Percentiles rank a stretch among this genome's conserved stretches.
phyloP scores from a whole-genome alignment of 2,329 filamentous ascomycete species.

The Orbilia javanica region DNA sequence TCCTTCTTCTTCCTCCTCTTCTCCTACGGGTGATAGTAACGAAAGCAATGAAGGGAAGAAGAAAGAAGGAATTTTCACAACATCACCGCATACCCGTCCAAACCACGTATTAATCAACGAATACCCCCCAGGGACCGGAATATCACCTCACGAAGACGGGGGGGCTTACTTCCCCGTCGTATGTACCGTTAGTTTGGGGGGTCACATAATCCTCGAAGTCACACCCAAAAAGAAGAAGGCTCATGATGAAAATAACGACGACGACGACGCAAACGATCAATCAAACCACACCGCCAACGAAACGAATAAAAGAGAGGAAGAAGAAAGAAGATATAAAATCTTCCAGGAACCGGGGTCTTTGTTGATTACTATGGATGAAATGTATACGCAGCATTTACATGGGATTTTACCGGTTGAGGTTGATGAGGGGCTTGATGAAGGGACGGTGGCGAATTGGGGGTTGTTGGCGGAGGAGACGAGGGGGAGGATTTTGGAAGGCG shows the following conservation, averaged over 20 bases:
- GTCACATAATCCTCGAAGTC: constrained; percentile 81
- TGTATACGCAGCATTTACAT: constrained; percentile 80
- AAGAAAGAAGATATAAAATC: constrained; percentile 65
- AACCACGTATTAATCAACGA: constrained; percentile 97
- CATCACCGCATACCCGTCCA: constrained; percentile 79
- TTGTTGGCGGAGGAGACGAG: constrained; percentile 70
- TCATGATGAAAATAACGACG: background rate
- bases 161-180: constrained; percentile 87
- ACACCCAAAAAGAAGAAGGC: constrained; percentile 63
- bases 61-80: constrained; percentile 69
- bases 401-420: constrained; percentile 77
- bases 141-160: constrained; percentile 97
- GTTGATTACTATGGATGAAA: constrained; percentile 76
- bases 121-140: constrained; percentile 88
- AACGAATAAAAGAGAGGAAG: too few relatives aligned
- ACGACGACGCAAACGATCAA: too few relatives aligned
- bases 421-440: constrained; percentile 74
- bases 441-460: constrained; percentile 79
- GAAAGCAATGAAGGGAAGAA: too few relatives aligned
- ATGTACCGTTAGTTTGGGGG: constrained; percentile 88
- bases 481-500: constrained; percentile 59
- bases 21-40: too few relatives aligned
- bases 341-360: constrained; percentile 69
- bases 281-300: too few relatives aligned
- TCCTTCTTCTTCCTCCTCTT: too few relatives aligned